Conservation (phyloP, 164 flowering plant genomes). For the Annona cherimola region DNA sequence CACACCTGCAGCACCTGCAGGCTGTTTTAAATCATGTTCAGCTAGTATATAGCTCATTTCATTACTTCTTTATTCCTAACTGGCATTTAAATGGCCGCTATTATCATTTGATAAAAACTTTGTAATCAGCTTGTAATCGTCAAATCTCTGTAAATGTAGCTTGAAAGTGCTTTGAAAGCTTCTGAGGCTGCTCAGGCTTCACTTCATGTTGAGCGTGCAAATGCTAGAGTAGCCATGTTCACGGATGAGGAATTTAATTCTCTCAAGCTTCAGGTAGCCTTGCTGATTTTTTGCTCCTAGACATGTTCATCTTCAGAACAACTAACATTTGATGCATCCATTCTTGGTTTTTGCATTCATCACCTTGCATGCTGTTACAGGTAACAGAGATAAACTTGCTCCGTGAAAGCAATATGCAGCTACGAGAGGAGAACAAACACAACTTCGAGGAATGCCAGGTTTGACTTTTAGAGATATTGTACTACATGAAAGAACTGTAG, state of each 20-base stretch:
- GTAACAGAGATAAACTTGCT: slow-evolving; percentile 79
- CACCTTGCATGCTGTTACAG: slow-evolving; percentile 22
- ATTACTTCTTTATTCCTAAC: background rate
- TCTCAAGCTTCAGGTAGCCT: slow-evolving; percentile 70
- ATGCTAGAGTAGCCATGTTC: slow-evolving; percentile 44
- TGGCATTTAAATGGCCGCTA: background rate
- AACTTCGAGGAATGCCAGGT: slow-evolving; percentile 97
- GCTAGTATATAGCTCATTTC: background rate
- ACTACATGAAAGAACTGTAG: background rate
- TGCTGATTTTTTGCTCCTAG: background rate
- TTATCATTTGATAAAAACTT: too few relatives aligned
- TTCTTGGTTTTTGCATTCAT: background rate
- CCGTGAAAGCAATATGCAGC: slow-evolving; percentile 92
- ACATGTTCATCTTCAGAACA: background rate
- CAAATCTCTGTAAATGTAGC: slow-evolving; percentile 27
- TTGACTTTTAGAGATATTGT: background rate
- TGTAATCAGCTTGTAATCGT: background rate
- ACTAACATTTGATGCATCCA: background rate
- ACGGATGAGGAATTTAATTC: slow-evolving; percentile 80
- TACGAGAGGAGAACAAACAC: slow-evolving; percentile 86
- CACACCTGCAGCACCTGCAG: too few relatives aligned
- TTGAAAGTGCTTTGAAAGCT: slow-evolving; percentile 74
- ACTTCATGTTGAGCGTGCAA: slow-evolving; percentile 63
- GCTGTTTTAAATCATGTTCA: too few relatives aligned
- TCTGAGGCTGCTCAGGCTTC: slow-evolving; percentile 63